Evolutionary conservation across 192 early-diverging fungal species (phyloP).

Genomic region (Umbelopsis vinacea): DNA sequence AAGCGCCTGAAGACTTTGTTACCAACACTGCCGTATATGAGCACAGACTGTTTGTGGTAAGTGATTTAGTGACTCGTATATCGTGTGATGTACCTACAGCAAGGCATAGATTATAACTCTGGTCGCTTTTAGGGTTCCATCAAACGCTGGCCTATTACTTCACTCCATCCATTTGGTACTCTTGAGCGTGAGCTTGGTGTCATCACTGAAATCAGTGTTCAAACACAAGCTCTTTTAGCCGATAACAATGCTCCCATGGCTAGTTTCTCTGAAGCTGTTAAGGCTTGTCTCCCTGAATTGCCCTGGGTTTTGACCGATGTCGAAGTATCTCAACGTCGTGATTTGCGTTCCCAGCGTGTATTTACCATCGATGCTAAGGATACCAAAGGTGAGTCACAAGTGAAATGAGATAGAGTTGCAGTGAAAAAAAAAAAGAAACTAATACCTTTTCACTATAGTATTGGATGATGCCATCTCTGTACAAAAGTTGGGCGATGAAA

Average conservation of each 20-base stretch:
- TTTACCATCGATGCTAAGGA: constrained; percentile 91
- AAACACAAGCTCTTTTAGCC: constrained; percentile 81
- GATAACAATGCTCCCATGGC: constrained; percentile 79
- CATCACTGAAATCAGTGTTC: constrained; percentile 76
- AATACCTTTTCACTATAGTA: too few species aligned
- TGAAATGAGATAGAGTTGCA: too few species aligned
- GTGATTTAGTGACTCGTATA: neutral
- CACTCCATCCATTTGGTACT: constrained; percentile 74
- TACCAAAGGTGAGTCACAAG: constrained; percentile 59
- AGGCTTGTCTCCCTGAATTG: constrained; percentile 71
- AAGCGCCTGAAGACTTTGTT: constrained; percentile 72
- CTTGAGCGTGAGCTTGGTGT: constrained; percentile 74
- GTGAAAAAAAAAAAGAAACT: too few species aligned
- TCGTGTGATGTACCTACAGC: too few species aligned
- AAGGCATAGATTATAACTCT: neutral
- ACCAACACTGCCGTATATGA: constrained; percentile 59
- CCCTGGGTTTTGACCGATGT: constrained; percentile 81
- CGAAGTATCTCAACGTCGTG: constrained; percentile 69
- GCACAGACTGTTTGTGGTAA: constrained; percentile 62
- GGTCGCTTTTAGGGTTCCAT: constrained; percentile 54
- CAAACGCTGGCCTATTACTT: constrained; percentile 72
- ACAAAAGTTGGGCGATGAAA: constrained; percentile 62
- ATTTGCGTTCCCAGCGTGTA: constrained; percentile 71
- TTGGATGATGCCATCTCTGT: constrained; percentile 83
- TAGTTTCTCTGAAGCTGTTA: constrained; percentile 73